Evolutionary conservation across 2,329 filamentous ascomycete species (phyloP).

Genomic region (Neofusicoccum ribis): DNA sequence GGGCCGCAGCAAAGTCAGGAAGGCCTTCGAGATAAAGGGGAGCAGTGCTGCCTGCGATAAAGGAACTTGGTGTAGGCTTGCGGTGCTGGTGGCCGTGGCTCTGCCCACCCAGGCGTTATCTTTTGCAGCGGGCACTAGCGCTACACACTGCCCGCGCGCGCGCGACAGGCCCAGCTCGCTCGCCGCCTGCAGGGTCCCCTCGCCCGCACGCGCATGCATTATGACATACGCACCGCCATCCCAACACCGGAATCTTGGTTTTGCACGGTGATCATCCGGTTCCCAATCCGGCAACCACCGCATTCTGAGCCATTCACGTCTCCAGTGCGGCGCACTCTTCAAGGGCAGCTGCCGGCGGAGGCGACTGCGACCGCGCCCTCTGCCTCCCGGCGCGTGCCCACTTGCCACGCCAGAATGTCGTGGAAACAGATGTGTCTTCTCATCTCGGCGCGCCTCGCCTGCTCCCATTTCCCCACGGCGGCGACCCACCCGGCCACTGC

Average conservation of each 20-base stretch:
- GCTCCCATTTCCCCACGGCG: constrained; percentile 1
- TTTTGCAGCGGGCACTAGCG: neutral
- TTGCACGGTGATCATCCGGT: neutral
- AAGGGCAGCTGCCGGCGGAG: neutral
- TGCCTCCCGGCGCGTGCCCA: neutral
- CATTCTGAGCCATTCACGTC: neutral
- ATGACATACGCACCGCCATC: neutral
- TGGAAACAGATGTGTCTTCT: neutral
- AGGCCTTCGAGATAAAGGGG: neutral
- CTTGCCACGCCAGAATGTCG: neutral
- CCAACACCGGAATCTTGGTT: neutral
- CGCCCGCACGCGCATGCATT: constrained; percentile 2
- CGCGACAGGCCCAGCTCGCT: neutral
- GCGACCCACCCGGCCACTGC: neutral
- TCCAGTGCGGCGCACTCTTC: neutral
- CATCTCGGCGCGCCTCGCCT: neutral
- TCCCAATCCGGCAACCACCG: constrained; percentile 3
- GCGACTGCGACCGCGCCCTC: neutral
- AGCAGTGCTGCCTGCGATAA: neutral
- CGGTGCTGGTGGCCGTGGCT: neutral
- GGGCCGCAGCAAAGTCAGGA: neutral
- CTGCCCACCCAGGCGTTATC: constrained; percentile 1
- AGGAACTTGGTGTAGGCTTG: constrained; percentile 1
- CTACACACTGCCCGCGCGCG: neutral
- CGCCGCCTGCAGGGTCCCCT: neutral